These are phyloP conservation scores for Podospora comata DNA, from an alignment of 495 filamentous ascomycete species.

Conservation along the genomic window DNA sequence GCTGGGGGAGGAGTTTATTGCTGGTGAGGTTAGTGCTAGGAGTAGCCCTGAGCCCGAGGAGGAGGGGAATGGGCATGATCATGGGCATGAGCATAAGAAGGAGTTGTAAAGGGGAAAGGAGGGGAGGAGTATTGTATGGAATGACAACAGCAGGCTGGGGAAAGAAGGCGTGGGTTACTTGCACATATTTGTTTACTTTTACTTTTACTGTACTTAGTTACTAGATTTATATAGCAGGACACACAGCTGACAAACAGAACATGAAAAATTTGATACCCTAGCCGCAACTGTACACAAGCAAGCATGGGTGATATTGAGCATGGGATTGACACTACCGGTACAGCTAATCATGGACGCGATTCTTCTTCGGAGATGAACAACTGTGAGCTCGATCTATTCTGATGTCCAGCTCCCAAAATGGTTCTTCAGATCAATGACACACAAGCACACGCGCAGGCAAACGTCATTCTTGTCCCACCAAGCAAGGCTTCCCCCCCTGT, in stretches of 20 bases:
- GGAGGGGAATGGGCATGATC: constrained; percentile 32
- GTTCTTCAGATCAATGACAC: too few relatives aligned
- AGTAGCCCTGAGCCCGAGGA: constrained; percentile 64
- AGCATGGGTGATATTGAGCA: neutral
- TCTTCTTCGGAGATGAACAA: too few relatives aligned
- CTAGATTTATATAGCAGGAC: neutral
- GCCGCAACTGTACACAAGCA: neutral
- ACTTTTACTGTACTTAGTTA: neutral
- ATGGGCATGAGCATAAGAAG: constrained; percentile 27
- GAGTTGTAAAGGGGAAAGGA: neutral
- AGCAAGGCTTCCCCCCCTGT: too few relatives aligned
- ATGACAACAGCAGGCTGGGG: neutral
- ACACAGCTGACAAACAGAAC: neutral
- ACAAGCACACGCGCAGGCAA: too few relatives aligned
- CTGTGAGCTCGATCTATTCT: too few relatives aligned
- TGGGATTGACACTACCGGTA: too few relatives aligned
- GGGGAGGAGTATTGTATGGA: neutral
- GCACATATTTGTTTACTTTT: neutral
- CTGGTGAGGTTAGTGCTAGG: constrained; percentile 58
- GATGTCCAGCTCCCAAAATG: too few relatives aligned
- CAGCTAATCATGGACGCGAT: too few relatives aligned
- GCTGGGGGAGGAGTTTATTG: constrained; percentile 75
- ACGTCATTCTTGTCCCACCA: too few relatives aligned
- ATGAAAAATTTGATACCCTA: neutral
- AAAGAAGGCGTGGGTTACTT: neutral